These are phyloP conservation scores for Nicotiana attenuata DNA, from an alignment of 257 asterid species.

Conservation along the genomic window DNA sequence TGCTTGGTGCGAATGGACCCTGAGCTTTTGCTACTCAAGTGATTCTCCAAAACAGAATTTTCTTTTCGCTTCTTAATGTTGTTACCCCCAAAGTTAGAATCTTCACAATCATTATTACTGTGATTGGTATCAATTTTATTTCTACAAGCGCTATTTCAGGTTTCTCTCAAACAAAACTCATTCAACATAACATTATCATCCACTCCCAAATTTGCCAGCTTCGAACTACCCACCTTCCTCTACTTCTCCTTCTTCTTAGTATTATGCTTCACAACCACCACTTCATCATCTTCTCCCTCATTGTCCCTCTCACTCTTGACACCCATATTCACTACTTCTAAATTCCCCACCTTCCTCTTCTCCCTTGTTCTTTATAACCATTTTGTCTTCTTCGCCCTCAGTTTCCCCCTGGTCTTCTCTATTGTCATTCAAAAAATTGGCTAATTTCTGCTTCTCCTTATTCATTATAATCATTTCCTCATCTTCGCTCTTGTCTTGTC, in stretches of 20 bases:
- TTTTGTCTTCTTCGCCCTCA: slow-evolving; percentile 5
- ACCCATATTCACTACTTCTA: slow-evolving; percentile 1
- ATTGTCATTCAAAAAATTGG: neutral
- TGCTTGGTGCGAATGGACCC: slow-evolving; percentile 36
- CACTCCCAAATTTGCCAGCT: slow-evolving; percentile 38
- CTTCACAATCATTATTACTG: neutral
- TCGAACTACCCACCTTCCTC: slow-evolving; percentile 32
- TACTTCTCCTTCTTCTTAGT: slow-evolving; percentile 15
- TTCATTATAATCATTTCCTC: neutral
- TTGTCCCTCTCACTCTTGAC: slow-evolving; percentile 18
- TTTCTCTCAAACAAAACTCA: slow-evolving; percentile 9
- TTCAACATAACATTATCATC: slow-evolving; percentile 27
- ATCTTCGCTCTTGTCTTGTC: neutral
- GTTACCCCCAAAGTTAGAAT: slow-evolving; percentile 17
- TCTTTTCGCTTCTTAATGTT: slow-evolving; percentile 27
- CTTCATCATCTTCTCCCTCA: neutral
- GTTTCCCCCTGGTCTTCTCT: slow-evolving; percentile 2
- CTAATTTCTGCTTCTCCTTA: neutral
- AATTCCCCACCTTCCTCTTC: neutral
- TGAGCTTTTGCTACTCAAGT: slow-evolving; percentile 21
- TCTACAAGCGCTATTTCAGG: slow-evolving; percentile 22
- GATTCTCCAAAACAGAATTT: slow-evolving; percentile 20
- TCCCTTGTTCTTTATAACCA: neutral
- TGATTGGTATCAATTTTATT: neutral
- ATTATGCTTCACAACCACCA: too few relatives aligned